Evolutionary conservation across 306 rosid species (phyloP), one percentile per base, ranked within the genome.

Genomic region (Rosa multiflora): DNA sequence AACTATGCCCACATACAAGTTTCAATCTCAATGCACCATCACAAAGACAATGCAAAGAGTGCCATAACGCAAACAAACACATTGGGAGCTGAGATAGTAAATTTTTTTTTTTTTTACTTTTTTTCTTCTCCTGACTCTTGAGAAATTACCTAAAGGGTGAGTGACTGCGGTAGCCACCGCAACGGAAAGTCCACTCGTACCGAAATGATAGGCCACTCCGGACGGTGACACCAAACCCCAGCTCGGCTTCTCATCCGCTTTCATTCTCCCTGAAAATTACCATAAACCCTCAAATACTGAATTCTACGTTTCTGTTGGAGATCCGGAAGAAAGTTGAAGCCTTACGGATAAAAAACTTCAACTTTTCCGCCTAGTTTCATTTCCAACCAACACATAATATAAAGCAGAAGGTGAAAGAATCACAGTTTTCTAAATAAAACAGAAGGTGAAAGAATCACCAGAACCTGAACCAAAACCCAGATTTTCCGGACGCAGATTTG

Each of bases 151-250:
- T 83, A 95, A 59, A 77, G 99, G 98, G 69, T 92, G 98, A 83
- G 99, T 92, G 42, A 91, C 74, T 29, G 85, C 87, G 61, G 97
- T 90, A 48, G 98, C 97, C 53, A 88, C 84, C 3, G 98, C 99
- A 46, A 92, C 93, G 49, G 99, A 91, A 76, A 89, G 29, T 73
- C 98, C 99, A 79, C 99, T 91, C 26, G 94, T 84, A 14, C 87
- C 96, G 73, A 95, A 92, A 83, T 92, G 97, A 81, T 83, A 80
- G 76, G 85, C 88, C 81, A 85, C 73, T 49, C 81, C 72, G 21
- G 97, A 83, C 47, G 94, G 88, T 37, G 97, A 91, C 32, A 82
- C 79, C 49, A 79, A 69, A 32, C 84, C 82, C 97, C 97, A 92
- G 47, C 62, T 85, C 79, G 77, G 85, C 81, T 83, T 88, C 86